phyloP scores from a whole-genome alignment of 345 rosid genomes.

The Melaleuca alternifolia region DNA sequence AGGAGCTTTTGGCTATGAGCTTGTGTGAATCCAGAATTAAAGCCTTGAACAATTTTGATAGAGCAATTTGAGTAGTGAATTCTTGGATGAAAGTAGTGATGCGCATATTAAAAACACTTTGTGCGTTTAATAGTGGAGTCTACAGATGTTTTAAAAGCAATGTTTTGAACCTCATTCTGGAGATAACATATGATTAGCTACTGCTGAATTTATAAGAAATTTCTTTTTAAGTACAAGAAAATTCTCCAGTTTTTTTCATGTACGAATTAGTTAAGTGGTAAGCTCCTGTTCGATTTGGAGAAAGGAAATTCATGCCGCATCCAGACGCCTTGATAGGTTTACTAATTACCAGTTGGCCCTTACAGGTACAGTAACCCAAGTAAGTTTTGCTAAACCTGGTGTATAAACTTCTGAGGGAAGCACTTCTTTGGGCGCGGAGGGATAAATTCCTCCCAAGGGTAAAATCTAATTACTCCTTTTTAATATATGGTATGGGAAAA shows the following conservation, averaged over 20 bases:
- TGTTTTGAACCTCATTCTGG: background rate
- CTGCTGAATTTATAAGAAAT: background rate
- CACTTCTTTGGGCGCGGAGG: too few species aligned
- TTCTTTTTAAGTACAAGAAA: background rate
- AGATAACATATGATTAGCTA: background rate
- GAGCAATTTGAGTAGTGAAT: background rate
- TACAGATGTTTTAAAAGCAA: background rate
- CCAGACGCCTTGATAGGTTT: background rate
- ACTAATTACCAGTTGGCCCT: background rate
- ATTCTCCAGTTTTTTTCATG: too few species aligned
- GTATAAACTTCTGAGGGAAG: too few species aligned
- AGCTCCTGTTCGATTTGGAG: background rate
- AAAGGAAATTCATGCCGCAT: background rate
- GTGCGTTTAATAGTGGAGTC: background rate
- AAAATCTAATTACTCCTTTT: too few species aligned
- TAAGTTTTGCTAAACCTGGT: too few species aligned
- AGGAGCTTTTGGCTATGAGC: conserved; percentile 11
- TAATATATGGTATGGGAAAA: too few species aligned
- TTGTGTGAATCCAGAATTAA: background rate
- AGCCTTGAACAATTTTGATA: background rate
- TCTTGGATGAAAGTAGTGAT: too few species aligned
- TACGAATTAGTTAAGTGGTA: background rate
- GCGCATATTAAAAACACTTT: too few species aligned
- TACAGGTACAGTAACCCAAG: background rate
- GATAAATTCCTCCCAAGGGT: too few species aligned